A percentile compares a stretch with the other conserved stretches of the same genome.
These are phyloP conservation scores for Ogataea chonburiensis DNA, from an alignment of 805 yeast species.

Conservation along the genomic window DNA sequence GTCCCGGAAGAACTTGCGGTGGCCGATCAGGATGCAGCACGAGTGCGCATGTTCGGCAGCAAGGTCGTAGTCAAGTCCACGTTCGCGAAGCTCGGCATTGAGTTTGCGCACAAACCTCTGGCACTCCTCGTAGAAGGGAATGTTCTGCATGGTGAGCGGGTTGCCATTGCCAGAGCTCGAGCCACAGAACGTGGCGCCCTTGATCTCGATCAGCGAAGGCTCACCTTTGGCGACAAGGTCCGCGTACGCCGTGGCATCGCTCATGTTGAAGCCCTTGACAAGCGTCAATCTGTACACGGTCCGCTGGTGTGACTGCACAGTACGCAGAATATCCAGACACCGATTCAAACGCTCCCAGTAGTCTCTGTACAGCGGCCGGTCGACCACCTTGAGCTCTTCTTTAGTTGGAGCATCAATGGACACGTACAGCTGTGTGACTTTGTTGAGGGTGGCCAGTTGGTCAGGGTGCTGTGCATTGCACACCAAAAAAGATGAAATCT, in stretches of 20 bases:
- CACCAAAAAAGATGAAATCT: conserved; percentile 82
- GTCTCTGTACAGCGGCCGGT: conserved; percentile 84
- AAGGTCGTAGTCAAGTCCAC: conserved; percentile 73
- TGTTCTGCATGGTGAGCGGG: conserved; percentile 91
- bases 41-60: conserved; percentile 97
- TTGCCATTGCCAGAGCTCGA: conserved; percentile 81
- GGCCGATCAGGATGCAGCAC: conserved; percentile 86
- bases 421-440: conserved; percentile 88
- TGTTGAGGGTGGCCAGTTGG: conserved; percentile 61
- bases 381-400: conserved; percentile 74
- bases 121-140: conserved; percentile 92
- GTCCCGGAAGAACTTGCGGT: conserved; percentile 63
- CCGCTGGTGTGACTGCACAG: conserved; percentile 76
- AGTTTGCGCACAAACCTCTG: conserved; percentile 66
- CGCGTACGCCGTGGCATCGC: conserved; percentile 76
- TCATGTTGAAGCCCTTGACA: conserved; percentile 91
- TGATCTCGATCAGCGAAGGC: conserved; percentile 88
- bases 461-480: conserved; percentile 97
- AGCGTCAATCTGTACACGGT: conserved; percentile 88
- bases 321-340: conserved; percentile 75
- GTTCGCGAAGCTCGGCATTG: conserved; percentile 55
- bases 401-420: conserved; percentile 94
- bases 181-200: conserved; percentile 96
- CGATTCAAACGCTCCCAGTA: conserved; percentile 86
- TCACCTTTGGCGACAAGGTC: conserved; percentile 77